Base-by-base conservation (phyloP, 495 filamentous ascomycete genomes). In the Aspergillus egyptiacus region DNA sequence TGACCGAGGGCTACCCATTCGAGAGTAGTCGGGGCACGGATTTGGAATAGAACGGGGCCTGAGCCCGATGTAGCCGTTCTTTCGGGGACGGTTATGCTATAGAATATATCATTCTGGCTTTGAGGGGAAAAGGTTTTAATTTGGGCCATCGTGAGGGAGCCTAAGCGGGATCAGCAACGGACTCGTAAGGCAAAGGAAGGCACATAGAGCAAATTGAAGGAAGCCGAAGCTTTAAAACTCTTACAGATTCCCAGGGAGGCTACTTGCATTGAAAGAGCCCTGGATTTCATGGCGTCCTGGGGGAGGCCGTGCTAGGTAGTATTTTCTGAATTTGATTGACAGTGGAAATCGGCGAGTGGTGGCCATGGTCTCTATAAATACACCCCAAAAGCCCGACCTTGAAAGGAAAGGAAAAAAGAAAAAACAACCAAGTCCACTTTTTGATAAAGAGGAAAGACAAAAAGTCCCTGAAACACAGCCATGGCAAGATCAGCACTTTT, bases 1-100 rank as follows among this genome's bases (percentile, higher is more conserved):
- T 83, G 81, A 6, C 83, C 85, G 6, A 86, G 63, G 1, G 72
- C 81, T 17, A 84, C 76, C 85, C 85, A 89, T 59, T 74, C 62
- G 53, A 78, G 71, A 0, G 66, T 65, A 1, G 70, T 65, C 0
- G 85, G 82, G 2, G 83, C 81, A 24, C 64, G 68, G 36, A 89
- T 74, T 52, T 86, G 84, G 48, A 89, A 71, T 60, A 80, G 85
- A 37, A 88, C 74, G 6, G 67, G 61, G 0, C 66, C 68, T 3
- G 56, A 53, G 17, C 53, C 51, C 1, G 65, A 58, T 8, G 46
- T 53, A 5, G 55, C 59, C 6, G 68, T 70, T 32, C 40, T 18
- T 2, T 58, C 23, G 6, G 67, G 65, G 14, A 70, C 52, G 34
- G 62, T 61, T 40, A 73, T 53, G 25, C 60, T 64, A 49, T 62